Base-by-base conservation (phyloP, 371 early-diverging fungal genomes). In the Mucor velutinosus region DNA sequence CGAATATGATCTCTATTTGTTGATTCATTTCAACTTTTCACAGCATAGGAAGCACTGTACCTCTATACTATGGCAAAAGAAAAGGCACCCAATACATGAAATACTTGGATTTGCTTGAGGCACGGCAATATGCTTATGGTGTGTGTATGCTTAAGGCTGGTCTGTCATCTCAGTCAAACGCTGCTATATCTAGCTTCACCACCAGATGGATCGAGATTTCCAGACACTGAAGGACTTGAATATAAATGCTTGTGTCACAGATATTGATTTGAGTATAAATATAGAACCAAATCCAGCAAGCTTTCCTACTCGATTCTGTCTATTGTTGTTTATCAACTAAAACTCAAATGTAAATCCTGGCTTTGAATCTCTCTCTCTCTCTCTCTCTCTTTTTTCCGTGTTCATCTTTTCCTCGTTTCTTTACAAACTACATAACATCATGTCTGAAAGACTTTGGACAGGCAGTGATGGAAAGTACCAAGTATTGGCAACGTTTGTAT, bases 381-480 rank as follows among this genome's bases (percentile, higher is more conserved):
- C 47, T 47, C 19, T 19, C 11, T 4, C 8, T 0, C 15, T 21
- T 21, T 47, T 47, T 19, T 45, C 21, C 21, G 14, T 47, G n/a
- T 19, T 19, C 21, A 21, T 2, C 21, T 15, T 29, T 55, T 55
- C 15, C 25, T 55, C 15, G 21, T 15, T 29, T 55, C 5, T 17
- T 27, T 55, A 14, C 29, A 7, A 27, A 27, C 21, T 15, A 55
- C 15, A 55, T 3, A 55, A 2, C 11, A 25, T 17, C 41, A 55
- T 55, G 55, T 14, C 55, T 41, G 64, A 68, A 62, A 65, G 79
- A 35, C 51, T 63, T 14, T 81, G 82, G 82, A n/a, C 51, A 58
- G 82, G 77, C 32, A 70, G 41, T 25, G 76, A 81, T 30, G 81
- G 81, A 12, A 75, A 76, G 56, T 81, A 77, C 58, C 69, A 77